Evolutionary conservation across 345 rosid genomes (phyloP).

Genomic region (Excoecaria agallocha): DNA sequence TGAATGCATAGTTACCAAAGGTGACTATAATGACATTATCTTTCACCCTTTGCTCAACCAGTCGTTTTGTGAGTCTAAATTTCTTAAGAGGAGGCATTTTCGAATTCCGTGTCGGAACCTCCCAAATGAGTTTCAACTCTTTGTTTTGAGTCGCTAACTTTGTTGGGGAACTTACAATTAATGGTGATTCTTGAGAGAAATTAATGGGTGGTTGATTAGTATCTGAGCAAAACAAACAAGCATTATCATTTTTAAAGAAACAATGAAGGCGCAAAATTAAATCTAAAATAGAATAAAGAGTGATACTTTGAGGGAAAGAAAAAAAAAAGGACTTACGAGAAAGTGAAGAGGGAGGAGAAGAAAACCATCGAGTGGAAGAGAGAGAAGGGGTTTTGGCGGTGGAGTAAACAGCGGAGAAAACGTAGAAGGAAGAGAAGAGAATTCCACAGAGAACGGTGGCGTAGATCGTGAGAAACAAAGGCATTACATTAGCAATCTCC

Average conservation of each 20-base stretch:
- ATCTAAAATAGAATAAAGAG: not conserved
- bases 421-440: slow-evolving; percentile 70
- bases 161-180: slow-evolving; percentile 22
- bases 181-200: slow-evolving; percentile 37
- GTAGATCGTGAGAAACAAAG: slow-evolving; percentile 80
- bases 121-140: slow-evolving; percentile 58
- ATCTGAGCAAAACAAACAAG: slow-evolving; percentile 36
- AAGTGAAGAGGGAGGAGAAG: slow-evolving; percentile 44
- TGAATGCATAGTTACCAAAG: slow-evolving; percentile 91
- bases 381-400: slow-evolving; percentile 35
- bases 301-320: not conserved
- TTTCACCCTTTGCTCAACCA: slow-evolving; percentile 63
- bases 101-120: slow-evolving; percentile 52
- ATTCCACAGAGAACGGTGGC: slow-evolving; percentile 73
- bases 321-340: slow-evolving; percentile 26
- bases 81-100: slow-evolving; percentile 79
- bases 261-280: slow-evolving; percentile 7
- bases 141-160: slow-evolving; percentile 25
- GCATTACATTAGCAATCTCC: slow-evolving; percentile 62
- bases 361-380: slow-evolving; percentile 53
- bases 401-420: slow-evolving; percentile 83
- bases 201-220: slow-evolving; percentile 29
- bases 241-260: not conserved
- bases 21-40: slow-evolving; percentile 80
- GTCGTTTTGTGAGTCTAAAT: slow-evolving; percentile 65